A percentile compares a stretch with the other conserved stretches of the same genome.
phyloP scores from a whole-genome alignment of 2,329 filamentous ascomycete genomes.

The Pestalotiopsis sp. region DNA sequence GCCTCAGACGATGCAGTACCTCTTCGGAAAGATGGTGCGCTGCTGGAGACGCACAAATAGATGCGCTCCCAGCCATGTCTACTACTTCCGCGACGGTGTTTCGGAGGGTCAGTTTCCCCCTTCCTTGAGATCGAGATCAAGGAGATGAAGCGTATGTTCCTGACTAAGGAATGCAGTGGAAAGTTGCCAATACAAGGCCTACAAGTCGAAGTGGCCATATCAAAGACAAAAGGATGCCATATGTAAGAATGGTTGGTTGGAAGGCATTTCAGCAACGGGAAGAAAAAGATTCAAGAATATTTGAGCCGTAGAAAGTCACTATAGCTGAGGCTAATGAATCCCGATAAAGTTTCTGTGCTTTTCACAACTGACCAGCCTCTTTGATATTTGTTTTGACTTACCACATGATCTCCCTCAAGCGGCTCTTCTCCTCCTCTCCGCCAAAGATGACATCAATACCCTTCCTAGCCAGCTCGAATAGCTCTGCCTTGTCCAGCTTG shows the following conservation, averaged over 20 bases:
- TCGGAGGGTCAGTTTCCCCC: conserved; percentile 83
- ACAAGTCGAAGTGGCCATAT: too few relatives aligned
- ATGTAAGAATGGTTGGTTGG: too few relatives aligned
- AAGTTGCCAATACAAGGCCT: neutral
- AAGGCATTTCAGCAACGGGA: too few relatives aligned
- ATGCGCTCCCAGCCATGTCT: conserved; percentile 71
- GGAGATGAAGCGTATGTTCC: conserved; percentile 67
- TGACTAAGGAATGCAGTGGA: conserved; percentile 31
- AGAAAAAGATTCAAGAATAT: too few relatives aligned
- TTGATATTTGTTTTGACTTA: conserved; percentile 10
- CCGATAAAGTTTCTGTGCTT: neutral
- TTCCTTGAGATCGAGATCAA: conserved; percentile 79
- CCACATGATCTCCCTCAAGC: conserved; percentile 58
- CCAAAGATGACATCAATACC: conserved; percentile 70
- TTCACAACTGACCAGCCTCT: neutral
- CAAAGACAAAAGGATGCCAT: too few relatives aligned
- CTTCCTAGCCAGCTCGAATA: conserved; percentile 60
- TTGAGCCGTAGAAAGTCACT: too few relatives aligned
- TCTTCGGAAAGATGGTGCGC: conserved; percentile 66
- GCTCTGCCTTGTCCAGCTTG: conserved; percentile 47
- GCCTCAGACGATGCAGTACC: conserved; percentile 63
- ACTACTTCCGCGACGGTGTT: conserved; percentile 94
- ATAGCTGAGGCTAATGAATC: neutral
- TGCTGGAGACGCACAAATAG: conserved; percentile 64
- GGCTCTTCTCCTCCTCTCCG: conserved; percentile 61